phyloP scores from a whole-genome alignment of 495 filamentous ascomycete species.

The Amniculicola lignicola region DNA sequence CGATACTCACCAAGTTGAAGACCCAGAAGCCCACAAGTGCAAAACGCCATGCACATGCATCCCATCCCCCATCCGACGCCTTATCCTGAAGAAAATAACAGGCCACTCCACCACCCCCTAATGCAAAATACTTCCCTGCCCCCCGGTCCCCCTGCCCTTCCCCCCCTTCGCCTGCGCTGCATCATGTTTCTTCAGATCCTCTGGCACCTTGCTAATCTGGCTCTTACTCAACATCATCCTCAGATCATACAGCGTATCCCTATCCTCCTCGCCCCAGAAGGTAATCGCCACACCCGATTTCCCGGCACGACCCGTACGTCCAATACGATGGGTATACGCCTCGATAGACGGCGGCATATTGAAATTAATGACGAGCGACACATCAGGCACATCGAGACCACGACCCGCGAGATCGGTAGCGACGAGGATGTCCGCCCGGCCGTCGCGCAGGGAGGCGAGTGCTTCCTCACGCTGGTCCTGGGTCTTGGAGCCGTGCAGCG shows the following conservation, averaged over 20 bases:
- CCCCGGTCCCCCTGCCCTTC: too few species aligned
- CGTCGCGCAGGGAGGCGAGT: constrained; percentile 77
- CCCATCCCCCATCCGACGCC: too few species aligned
- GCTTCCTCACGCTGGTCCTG: constrained; percentile 97
- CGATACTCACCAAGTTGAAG: too few species aligned
- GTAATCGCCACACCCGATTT: constrained; percentile 97
- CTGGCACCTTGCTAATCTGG: constrained; percentile 82
- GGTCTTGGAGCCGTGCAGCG: constrained; percentile 90
- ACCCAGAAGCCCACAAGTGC: too few species aligned
- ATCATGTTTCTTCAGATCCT: constrained; percentile 91
- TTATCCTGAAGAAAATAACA: too few species aligned
- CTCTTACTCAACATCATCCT: constrained; percentile 96
- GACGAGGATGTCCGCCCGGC: constrained; percentile 81
- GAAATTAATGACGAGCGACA: constrained; percentile 94
- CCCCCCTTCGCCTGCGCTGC: constrained; percentile 75
- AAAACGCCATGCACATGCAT: too few species aligned
- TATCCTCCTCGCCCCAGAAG: constrained; percentile 90
- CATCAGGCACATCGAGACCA: constrained; percentile 97
- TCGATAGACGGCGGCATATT: constrained; percentile 97
- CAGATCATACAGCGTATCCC: constrained; percentile 91
- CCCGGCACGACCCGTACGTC: constrained; percentile 94
- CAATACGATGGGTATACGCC: constrained; percentile 95
- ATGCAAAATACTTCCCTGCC: too few species aligned
- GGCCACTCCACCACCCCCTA: too few species aligned
- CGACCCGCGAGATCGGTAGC: constrained; percentile 94